Percentiles rank a stretch among this genome's conserved stretches.
These are phyloP conservation scores for Mesotaenium endlicherianum DNA, from an alignment of 139 green algal genomes.

Conservation along the genomic window DNA sequence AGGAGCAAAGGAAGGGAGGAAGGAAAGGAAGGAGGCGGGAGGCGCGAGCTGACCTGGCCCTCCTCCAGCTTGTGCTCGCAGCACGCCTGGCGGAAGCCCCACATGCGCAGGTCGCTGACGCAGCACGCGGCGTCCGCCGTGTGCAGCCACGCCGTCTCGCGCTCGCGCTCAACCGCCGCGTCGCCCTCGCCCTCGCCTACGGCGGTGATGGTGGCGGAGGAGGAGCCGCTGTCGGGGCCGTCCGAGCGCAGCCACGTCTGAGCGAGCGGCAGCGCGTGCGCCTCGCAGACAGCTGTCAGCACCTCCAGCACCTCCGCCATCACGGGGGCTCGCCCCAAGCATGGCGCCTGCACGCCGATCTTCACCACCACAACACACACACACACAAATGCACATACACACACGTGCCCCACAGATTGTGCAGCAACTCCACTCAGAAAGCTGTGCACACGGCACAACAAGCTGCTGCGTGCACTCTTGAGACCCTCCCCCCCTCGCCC, in stretches of 20 bases:
- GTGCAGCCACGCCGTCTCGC: background rate
- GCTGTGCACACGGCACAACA: no score
- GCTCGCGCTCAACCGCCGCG: background rate
- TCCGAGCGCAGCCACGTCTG: conserved; percentile 38
- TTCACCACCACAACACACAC: no score
- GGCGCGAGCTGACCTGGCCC: background rate
- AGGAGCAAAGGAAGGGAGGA: no score
- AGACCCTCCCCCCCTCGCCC: no score
- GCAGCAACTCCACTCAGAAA: background rate
- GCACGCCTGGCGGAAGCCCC: conserved; percentile 50
- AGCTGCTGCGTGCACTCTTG: no score
- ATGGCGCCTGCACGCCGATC: conserved; percentile 17
- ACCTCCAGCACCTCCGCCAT: conserved; percentile 39
- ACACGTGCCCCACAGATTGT: background rate
- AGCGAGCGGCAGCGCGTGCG: conserved; percentile 33
- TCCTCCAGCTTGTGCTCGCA: conserved; percentile 52
- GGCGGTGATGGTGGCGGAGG: no score
- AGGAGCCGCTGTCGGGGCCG: background rate
- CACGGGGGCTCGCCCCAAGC: background rate
- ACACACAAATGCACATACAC: background rate
- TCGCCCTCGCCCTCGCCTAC: background rate
- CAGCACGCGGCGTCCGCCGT: conserved; percentile 36
- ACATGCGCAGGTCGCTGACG: conserved; percentile 21
- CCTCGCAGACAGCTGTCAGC: conserved; percentile 26
- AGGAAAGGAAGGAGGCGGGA: no score